Conservation (phyloP, 345 rosid genomes). For the Sapria himalayana region DNA sequence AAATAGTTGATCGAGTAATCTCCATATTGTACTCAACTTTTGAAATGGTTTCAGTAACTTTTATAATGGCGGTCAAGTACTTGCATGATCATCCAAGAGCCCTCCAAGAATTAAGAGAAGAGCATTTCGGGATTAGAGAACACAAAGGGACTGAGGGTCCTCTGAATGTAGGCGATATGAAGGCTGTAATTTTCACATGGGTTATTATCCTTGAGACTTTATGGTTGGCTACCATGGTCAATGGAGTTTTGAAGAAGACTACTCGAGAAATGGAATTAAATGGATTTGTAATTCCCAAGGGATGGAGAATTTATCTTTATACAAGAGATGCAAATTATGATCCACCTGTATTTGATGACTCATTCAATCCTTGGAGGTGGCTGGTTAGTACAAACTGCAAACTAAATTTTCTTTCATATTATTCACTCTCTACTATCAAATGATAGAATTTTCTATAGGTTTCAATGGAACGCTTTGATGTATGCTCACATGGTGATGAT, state of each 20-base stretch:
- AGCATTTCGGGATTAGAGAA: conserved; percentile 26
- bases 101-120: conserved; percentile 56
- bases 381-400: conserved; percentile 38
- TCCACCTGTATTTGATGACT: conserved; percentile 40
- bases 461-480: too few relatives aligned
- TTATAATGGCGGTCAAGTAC: conserved; percentile 86
- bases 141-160: conserved; percentile 23
- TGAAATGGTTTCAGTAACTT: conserved; percentile 71
- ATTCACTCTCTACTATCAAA: too few relatives aligned
- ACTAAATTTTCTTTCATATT: too few relatives aligned
- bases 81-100: conserved; percentile 56
- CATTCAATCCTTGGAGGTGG: conserved; percentile 98
- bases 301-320: conserved; percentile 88
- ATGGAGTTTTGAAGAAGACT: conserved; percentile 67
- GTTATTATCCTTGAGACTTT: conserved; percentile 66
- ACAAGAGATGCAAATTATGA: conserved; percentile 71
- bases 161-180: conserved; percentile 27
- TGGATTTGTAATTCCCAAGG: conserved; percentile 64
- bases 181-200: conserved; percentile 26
- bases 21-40: conserved; percentile 63
- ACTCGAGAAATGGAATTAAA: conserved; percentile 57
- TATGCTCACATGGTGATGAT: too few relatives aligned
- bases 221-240: conserved; percentile 66
- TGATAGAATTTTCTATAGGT: too few relatives aligned
- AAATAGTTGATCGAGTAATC: conserved; percentile 68